phyloP scores from a whole-genome alignment of 2,329 filamentous ascomycete genomes.

The Venturia pyrina region DNA sequence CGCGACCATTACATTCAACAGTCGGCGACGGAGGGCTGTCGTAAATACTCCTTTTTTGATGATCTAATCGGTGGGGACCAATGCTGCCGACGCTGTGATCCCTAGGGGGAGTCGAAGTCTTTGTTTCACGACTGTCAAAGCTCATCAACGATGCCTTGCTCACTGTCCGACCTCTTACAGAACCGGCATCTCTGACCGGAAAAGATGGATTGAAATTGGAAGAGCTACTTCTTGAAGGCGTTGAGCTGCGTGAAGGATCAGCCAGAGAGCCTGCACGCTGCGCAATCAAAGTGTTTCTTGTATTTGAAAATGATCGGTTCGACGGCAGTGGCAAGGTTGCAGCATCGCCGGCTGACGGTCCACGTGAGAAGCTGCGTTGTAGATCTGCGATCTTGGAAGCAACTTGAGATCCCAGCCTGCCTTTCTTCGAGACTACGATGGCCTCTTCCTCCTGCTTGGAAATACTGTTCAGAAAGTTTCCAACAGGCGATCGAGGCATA shows the following conservation, averaged over 20 bases:
- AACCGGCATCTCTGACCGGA: not conserved
- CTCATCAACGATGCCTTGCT: slow-evolving; percentile 8
- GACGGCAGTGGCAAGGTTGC: not conserved
- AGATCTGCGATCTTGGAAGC: slow-evolving; percentile 11
- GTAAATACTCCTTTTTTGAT: not conserved
- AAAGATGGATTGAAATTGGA: not conserved
- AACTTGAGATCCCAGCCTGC: not conserved
- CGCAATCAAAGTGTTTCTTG: not conserved
- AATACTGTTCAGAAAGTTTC: not conserved
- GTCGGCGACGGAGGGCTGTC: not conserved
- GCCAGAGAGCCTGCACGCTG: slow-evolving; percentile 3
- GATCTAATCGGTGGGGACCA: slow-evolving; percentile 1
- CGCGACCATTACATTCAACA: not conserved
- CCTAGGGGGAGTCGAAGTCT: not conserved
- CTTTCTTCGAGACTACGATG: slow-evolving; percentile 2
- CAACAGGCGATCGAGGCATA: not conserved
- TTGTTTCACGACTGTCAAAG: not conserved
- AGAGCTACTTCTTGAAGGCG: not conserved
- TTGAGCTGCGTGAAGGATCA: not conserved
- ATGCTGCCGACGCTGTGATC: not conserved
- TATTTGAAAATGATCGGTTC: slow-evolving; percentile 1
- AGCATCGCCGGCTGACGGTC: not conserved
- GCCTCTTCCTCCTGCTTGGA: not conserved
- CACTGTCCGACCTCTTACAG: slow-evolving; percentile 4
- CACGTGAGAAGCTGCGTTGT: slow-evolving; percentile 10